Base-by-base conservation (phyloP, 2,329 filamentous ascomycete genomes). In the Paecilomyces fulvus region DNA sequence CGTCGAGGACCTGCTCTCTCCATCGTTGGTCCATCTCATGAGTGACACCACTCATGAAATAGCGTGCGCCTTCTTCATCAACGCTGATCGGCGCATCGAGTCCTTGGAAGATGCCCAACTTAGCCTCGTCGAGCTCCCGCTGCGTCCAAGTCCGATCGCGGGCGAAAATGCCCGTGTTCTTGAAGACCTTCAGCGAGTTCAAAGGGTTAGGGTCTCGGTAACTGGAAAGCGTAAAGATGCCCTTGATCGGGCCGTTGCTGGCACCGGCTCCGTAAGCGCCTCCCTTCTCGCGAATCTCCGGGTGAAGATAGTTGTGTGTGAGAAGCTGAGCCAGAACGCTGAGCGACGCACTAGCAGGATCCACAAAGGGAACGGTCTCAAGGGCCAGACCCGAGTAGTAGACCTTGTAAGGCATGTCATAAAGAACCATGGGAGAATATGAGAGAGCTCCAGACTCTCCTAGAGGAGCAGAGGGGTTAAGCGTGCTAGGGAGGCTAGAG, bases 231-330 rank as follows among this genome's bases (percentile, higher is more conserved):
- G 90, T 90, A 64, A 99, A 97, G 1, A 95, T 73, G 23, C 92
- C 92, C 63, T 90, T 87, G 7, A 96, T 76, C 0, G 88, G 83
- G 23, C 86, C 85, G 49, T 88, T 87, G 70, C 90, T 92, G 1
- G 94, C 92, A 12, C 92, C 91, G 21, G 90, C 94, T 49, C 94
- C 94, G 64, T 99, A 99, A 0, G 94, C 94, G 37, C 94, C 94
- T 30, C 94, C 94, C 74, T 97, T 97, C 70, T 99, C 94, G 55
- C 94, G 89, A 62, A 99, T 96, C 73, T 97, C 94, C 63, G 95
- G 92, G 70, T 99, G 94, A 28, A 99, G 80, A 68, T 96, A 89
- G 73, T 96, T 96, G 76, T 99, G 92, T 0, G 92, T 97, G 30
- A 99, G 82, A 17, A 99, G 83, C 70, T 96, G 90, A 11, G 92